Percentiles rank a stretch among this genome's conserved stretches.
Evolutionary conservation across 768 basidiomycete genomes (phyloP).

Genomic region (Lactarius evosmus): DNA sequence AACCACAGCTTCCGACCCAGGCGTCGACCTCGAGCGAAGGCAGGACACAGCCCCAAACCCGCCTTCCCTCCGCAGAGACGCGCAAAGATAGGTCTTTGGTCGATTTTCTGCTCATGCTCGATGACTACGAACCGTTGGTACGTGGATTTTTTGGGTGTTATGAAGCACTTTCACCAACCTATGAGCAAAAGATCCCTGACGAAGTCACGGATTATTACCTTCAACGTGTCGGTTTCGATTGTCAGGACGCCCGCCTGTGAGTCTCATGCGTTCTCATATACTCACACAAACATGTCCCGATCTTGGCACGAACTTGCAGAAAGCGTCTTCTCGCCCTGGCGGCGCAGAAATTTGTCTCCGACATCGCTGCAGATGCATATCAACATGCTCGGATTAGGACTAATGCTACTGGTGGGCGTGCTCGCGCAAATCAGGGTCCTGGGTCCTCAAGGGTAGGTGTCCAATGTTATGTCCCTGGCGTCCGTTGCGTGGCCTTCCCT

Average conservation of each 20-base stretch:
- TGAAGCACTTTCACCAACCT: background rate
- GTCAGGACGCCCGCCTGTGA: conserved; percentile 88
- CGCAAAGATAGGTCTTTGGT: conserved; percentile 87
- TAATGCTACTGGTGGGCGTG: conserved; percentile 73
- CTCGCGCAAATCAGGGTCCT: conserved; percentile 59
- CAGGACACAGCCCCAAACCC: conserved; percentile 44
- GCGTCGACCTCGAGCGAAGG: conserved; percentile 20
- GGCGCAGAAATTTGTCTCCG: conserved; percentile 96
- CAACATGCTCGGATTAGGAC: conserved; percentile 96
- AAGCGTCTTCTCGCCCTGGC: conserved; percentile 94
- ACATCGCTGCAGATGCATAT: conserved; percentile 94
- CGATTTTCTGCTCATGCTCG: conserved; percentile 93
- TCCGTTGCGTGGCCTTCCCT: background rate
- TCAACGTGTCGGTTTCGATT: conserved; percentile 93
- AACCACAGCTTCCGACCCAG: conserved; percentile 27
- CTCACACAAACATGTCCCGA: conserved; percentile 11
- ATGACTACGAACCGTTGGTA: conserved; percentile 95
- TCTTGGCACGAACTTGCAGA: conserved; percentile 40
- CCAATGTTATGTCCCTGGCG: background rate
- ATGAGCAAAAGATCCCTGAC: conserved; percentile 73
- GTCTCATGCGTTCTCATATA: conserved; percentile 31
- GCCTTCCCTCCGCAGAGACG: conserved; percentile 75
- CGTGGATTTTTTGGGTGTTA: conserved; percentile 30
- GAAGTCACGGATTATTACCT: conserved; percentile 98
- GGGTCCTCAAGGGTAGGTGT: conserved; percentile 59